These are phyloP conservation scores for Chrysoporthe austroafricana DNA, from an alignment of 2,329 filamentous ascomycete species.

Conservation along the genomic window DNA sequence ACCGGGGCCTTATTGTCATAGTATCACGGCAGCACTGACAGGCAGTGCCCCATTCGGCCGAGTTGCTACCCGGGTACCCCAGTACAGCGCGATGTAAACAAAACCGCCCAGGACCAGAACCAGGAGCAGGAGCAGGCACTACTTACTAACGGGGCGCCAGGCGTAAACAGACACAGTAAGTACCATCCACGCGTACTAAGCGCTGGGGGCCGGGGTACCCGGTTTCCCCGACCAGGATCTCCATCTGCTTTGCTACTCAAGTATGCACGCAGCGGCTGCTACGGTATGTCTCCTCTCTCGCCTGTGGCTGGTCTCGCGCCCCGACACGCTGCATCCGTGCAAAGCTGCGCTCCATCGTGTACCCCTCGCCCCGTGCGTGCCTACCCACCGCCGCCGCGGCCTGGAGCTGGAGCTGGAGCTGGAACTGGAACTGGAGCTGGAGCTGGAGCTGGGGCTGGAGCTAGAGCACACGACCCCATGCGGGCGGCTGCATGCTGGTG, in stretches of 20 bases:
- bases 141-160: no score
- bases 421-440: no score
- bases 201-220: neutral
- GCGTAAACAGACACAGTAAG: neutral
- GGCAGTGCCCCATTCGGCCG: neutral
- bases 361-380: neutral
- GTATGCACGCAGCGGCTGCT: no score
- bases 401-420: neutral
- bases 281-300: no score
- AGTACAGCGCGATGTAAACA: neutral
- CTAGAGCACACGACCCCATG: neutral
- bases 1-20: no score
- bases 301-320: neutral
- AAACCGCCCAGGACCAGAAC: neutral
- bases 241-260: no score
- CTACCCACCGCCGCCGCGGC: neutral
- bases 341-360: neutral
- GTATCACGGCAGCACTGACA: neutral
- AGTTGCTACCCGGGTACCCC: neutral
- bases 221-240: neutral
- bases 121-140: no score
- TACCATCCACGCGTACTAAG: neutral
- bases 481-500: slow-evolving; percentile 7
- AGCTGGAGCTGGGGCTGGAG: neutral
- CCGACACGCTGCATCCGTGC: neutral